phyloP scores from a whole-genome alignment of 345 rosid species.

The Moricandia arvensis region DNA sequence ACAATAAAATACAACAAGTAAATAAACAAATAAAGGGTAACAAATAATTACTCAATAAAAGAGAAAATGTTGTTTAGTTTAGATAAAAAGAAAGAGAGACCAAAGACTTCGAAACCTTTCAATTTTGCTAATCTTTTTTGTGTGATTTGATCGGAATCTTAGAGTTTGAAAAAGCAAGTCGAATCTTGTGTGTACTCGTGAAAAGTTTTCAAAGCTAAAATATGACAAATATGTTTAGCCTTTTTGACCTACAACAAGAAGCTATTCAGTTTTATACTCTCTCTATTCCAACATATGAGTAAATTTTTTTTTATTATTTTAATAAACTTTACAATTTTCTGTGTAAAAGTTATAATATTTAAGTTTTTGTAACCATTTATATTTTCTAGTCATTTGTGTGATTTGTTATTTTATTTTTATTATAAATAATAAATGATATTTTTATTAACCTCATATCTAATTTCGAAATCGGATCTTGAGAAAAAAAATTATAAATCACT shows the following conservation, averaged over 20 bases:
- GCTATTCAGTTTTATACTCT: not conserved
- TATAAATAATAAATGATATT: no score
- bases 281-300: no score
- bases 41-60: not conserved
- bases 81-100: not conserved
- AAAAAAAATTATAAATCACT: no score
- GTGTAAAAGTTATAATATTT: no score
- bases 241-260: not conserved
- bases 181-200: slow-evolving; percentile 5
- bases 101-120: not conserved
- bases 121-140: not conserved
- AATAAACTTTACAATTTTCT: no score
- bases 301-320: no score
- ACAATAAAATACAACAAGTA: not conserved
- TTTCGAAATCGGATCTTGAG: no score
- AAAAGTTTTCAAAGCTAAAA: not conserved
- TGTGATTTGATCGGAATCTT: not conserved
- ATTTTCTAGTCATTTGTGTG: no score
- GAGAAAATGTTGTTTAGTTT: not conserved
- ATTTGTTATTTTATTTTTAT: no score
- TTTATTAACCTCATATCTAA: no score
- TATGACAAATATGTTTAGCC: not conserved
- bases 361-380: no score
- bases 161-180: not conserved
- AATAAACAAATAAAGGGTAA: not conserved